Evolutionary conservation across 2,329 filamentous ascomycete species (phyloP).

Genomic region (Hypoxylon rubiginosum): DNA sequence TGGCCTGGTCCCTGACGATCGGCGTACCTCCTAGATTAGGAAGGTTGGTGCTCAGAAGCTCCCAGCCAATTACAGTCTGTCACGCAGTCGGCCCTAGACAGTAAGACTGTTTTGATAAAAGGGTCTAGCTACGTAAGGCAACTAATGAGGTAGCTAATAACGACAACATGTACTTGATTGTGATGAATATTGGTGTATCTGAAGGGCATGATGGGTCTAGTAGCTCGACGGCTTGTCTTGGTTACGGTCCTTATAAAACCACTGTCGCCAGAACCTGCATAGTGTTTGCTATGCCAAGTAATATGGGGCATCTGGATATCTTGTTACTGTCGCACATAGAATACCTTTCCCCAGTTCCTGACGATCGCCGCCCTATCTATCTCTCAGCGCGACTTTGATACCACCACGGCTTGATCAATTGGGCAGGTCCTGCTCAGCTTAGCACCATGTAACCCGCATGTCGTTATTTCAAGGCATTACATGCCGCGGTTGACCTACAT

Average conservation of each 20-base stretch:
- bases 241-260: neutral
- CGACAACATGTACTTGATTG: conserved; percentile 13
- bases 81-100: neutral
- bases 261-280: neutral
- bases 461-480: conserved; percentile 12
- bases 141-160: conserved; percentile 9
- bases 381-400: conserved; percentile 32
- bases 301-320: neutral
- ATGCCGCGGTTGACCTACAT: conserved; percentile 1
- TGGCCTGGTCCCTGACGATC: conserved; percentile 36
- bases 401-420: conserved; percentile 31
- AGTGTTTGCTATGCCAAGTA: neutral
- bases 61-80: conserved; percentile 32
- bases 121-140: neutral
- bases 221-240: neutral
- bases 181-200: conserved; percentile 13
- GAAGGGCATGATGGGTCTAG: conserved; percentile 13
- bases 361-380: conserved; percentile 29
- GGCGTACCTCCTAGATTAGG: conserved; percentile 37
- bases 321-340: neutral
- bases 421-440: conserved; percentile 40
- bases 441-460: conserved; percentile 31
- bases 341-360: conserved; percentile 20
- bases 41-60: conserved; percentile 32
- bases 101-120: conserved; percentile 13